Base-by-base conservation (phyloP, 2,329 filamentous ascomycete species). In the Fusarium palustre region DNA sequence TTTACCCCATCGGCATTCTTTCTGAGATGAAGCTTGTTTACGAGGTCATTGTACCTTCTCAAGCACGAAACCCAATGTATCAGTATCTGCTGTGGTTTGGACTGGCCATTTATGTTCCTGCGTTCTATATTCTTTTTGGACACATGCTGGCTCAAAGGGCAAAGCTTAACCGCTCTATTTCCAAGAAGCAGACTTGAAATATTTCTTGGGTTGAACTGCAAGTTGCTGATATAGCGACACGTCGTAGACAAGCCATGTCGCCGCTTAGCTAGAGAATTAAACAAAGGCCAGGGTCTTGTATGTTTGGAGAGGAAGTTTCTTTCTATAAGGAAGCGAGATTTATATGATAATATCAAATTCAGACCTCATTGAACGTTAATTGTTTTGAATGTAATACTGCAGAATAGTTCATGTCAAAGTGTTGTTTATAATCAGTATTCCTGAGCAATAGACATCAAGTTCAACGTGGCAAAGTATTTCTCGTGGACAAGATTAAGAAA, bases 61-160 rank as follows among this genome's bases (percentile, higher is more conserved):
- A 56, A 5, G 53, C 55, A 33, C 57, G 70, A 11, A 70, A 71
- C 6, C 9, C 55, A 3, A 7, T 22, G 0, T 73, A 73, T 28
- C 70, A 73, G 7, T 71, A 71, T 22, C 8, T 73, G 0, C 47
- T 73, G 4, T 73, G 70, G 70, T 56, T 71, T 15, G 70, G 70
- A 1, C 2, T 73, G 8, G 41, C 53, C 0, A 56, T 73, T 1
- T 73, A 73, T 10, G 24, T 46, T 0, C 70, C 70, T 4, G 62
- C 68, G 0, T 71, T 71, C 1, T 71, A 73, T 9, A 24, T 71
- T 0, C 45, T 73, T 0, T 73, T 58, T 6, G 70, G 70, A 1
- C 70, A 73, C 0, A 73, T 73, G 70, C 22, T 73, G 4, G 11
- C 59, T n/a, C 70, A 73, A 15, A 48, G 70, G n/a, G 67, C 69